Conservation (phyloP, 2,329 filamentous ascomycete species). For the Aspergillus fijiensis region DNA sequence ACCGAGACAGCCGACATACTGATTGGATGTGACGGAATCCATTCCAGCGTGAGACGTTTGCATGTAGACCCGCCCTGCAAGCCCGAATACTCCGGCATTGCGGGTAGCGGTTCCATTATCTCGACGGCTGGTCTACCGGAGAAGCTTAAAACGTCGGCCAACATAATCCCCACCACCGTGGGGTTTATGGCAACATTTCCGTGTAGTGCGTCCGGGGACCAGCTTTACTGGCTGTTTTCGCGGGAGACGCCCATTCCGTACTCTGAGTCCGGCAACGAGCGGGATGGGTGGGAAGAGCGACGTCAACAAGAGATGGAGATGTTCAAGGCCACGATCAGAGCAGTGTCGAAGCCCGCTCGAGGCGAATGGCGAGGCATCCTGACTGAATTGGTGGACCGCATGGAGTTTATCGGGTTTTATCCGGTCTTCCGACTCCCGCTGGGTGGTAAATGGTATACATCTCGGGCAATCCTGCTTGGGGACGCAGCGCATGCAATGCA, state of each 20-base stretch:
- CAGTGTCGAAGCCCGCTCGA: not conserved
- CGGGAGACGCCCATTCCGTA: constrained; percentile 25
- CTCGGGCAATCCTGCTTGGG: constrained; percentile 37
- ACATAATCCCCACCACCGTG: constrained; percentile 22
- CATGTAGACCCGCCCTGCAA: constrained; percentile 28
- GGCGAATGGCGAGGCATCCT: constrained; percentile 8
- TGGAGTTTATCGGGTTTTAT: constrained; percentile 31
- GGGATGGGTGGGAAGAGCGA: constrained; percentile 32
- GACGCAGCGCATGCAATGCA: constrained; percentile 37
- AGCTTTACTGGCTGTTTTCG: constrained; percentile 33
- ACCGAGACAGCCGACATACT: constrained; percentile 18
- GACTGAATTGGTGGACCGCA: constrained; percentile 13
- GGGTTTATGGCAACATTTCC: constrained; percentile 26
- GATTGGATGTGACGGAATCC: constrained; percentile 44
- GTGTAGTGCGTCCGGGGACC: constrained; percentile 22
- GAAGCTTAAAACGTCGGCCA: not conserved
- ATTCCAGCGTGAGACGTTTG: constrained; percentile 35
- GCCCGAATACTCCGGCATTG: constrained; percentile 38
- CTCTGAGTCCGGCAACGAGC: constrained; percentile 13
- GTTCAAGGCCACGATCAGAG: constrained; percentile 24
- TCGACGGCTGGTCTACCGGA: not conserved
- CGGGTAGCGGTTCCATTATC: constrained; percentile 20
- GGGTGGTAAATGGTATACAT: constrained; percentile 32
- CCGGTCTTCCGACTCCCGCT: constrained; percentile 36
- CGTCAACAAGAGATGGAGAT: constrained; percentile 24